phyloP scores from a whole-genome alignment of 1,284 basidiomycete genomes.

The Sparassis latifolia region DNA sequence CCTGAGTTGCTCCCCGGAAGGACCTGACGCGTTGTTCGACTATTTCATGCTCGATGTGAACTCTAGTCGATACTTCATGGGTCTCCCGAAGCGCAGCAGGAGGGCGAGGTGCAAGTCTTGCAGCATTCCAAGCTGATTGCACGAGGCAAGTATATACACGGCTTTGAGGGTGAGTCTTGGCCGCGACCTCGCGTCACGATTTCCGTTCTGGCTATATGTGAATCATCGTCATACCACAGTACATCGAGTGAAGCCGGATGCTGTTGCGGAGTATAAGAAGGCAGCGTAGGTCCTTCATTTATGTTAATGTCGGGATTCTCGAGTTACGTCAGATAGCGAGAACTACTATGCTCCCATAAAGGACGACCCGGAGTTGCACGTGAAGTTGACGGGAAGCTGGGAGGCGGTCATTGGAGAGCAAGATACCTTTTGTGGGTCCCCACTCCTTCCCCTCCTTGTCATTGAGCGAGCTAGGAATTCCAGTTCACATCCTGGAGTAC shows the following conservation, averaged over 20 bases:
- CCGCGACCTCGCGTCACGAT: background rate
- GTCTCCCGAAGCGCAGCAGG: constrained; percentile 78
- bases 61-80: constrained; percentile 53
- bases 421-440: constrained; percentile 67
- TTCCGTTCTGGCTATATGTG: too few relatives aligned
- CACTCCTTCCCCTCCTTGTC: background rate
- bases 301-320: constrained; percentile 2
- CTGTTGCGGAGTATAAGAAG: constrained; percentile 75
- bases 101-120: constrained; percentile 66
- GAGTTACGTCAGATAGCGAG: constrained; percentile 42
- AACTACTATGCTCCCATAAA: constrained; percentile 76
- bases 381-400: constrained; percentile 90
- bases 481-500: constrained; percentile 81
- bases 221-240: constrained; percentile 33
- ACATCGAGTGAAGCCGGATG: constrained; percentile 79
- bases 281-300: constrained; percentile 62
- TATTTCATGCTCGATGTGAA: background rate
- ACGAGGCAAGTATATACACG: constrained; percentile 83
- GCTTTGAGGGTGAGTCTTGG: constrained; percentile 68
- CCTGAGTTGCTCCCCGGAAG: constrained; percentile 5
- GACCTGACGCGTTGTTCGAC: constrained; percentile 6
- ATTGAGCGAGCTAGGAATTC: background rate
- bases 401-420: constrained; percentile 83
- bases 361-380: constrained; percentile 63
- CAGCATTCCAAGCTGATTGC: constrained; percentile 85